A percentile compares a stretch with the other conserved stretches of the same genome.
Conservation (phyloP, 495 filamentous ascomycete species). For the Terfezia boudieri region DNA sequence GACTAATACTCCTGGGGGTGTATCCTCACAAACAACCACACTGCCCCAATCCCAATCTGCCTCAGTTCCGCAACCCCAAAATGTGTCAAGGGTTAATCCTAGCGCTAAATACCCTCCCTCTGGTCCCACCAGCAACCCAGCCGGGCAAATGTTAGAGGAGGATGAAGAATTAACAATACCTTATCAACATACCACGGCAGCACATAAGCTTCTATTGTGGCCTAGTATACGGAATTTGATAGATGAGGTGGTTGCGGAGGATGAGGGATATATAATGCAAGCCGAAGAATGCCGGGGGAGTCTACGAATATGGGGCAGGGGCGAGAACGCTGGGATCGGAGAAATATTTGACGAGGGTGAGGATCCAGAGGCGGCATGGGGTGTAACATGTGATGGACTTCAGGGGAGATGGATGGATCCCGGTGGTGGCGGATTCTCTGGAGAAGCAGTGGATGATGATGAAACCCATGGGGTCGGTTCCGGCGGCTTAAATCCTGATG, state of each 20-base stretch:
- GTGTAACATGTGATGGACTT: neutral
- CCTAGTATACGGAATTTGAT: constrained; percentile 32
- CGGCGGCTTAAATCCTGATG: constrained; percentile 19
- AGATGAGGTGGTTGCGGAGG: constrained; percentile 13
- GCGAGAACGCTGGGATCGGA: constrained; percentile 25
- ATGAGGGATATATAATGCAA: constrained; percentile 32
- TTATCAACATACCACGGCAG: constrained; percentile 44
- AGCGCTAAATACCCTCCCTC: neutral
- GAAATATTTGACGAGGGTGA: neutral
- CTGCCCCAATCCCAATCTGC: neutral
- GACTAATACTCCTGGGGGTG: neutral
- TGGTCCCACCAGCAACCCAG: constrained; percentile 4
- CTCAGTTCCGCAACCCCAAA: neutral
- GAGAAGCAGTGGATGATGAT: neutral
- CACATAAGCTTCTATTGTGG: constrained; percentile 44
- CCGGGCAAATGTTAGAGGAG: constrained; percentile 13
- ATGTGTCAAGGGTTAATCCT: neutral
- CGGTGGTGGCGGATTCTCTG: neutral
- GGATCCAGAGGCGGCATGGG: neutral
- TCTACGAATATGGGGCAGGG: constrained; percentile 53
- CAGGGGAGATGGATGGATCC: neutral
- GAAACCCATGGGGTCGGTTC: neutral
- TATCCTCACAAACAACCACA: neutral
- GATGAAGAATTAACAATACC: constrained; percentile 32
- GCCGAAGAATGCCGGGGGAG: constrained; percentile 55